phyloP scores from a whole-genome alignment of 2,329 filamentous ascomycete genomes.

The Penicillium psychrosexuale region DNA sequence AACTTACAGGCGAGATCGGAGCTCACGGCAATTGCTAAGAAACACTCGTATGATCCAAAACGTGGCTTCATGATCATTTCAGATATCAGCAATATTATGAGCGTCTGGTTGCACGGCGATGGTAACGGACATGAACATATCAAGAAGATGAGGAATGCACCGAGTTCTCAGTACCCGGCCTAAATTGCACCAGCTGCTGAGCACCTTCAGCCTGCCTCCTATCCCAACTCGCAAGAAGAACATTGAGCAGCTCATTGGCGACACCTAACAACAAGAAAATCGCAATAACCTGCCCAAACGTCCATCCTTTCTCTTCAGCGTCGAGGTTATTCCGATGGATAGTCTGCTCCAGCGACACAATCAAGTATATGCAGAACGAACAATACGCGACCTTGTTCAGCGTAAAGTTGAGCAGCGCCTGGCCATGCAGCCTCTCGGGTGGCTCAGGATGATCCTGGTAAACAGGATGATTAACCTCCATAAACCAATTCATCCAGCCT shows the following conservation, averaged over 20 bases:
- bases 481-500: conserved; percentile 9
- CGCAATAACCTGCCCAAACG: conserved; percentile 19
- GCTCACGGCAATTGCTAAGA: not conserved
- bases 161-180: not conserved
- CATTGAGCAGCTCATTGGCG: conserved; percentile 18
- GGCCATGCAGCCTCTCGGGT: conserved; percentile 4
- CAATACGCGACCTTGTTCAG: conserved; percentile 14
- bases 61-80: not conserved
- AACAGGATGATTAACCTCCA: not conserved
- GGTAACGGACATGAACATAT: not conserved
- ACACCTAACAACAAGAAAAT: conserved; percentile 18
- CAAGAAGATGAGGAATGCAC: not conserved
- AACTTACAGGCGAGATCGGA: not conserved
- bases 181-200: conserved; percentile 7
- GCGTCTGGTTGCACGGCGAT: not conserved
- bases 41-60: not conserved
- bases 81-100: not conserved
- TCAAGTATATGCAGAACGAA: conserved; percentile 17
- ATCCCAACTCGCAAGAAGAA: conserved; percentile 18
- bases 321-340: conserved; percentile 14
- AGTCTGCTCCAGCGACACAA: conserved; percentile 21
- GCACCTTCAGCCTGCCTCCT: conserved; percentile 2
- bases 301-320: conserved; percentile 15
- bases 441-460: not conserved
- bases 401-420: conserved; percentile 9